Conservation (phyloP, 1,284 basidiomycete species). For the Cronartium quercuum region DNA sequence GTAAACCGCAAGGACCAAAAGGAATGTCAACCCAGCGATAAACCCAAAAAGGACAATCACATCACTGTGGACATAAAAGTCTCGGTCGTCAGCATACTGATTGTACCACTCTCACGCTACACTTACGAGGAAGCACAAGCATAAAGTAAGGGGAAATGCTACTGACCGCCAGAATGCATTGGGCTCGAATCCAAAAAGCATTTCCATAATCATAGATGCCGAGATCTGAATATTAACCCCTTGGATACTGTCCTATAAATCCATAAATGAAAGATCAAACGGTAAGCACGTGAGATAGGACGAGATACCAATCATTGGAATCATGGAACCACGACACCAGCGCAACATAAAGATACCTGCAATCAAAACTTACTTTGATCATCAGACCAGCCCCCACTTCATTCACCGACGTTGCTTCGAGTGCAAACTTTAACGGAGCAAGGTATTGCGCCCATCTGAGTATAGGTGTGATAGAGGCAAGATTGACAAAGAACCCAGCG, state of each 20-base stretch:
- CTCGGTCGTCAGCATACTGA: not conserved
- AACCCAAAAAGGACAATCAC: constrained; percentile 77
- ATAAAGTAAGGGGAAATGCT: not conserved
- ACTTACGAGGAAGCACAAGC: not conserved
- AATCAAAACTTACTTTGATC: constrained; percentile 55
- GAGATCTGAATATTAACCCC: constrained; percentile 74
- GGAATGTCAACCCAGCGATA: constrained; percentile 65
- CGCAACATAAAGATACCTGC: not conserved
- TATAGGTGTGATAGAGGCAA: constrained; percentile 69
- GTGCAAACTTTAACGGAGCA: constrained; percentile 59
- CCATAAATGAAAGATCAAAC: not conserved
- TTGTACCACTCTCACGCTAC: not conserved
- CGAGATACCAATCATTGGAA: not conserved
- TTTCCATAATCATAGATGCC: constrained; percentile 71
- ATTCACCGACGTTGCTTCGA: constrained; percentile 65
- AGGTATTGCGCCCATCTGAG: constrained; percentile 81
- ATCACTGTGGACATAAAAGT: constrained; percentile 52
- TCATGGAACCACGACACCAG: not conserved
- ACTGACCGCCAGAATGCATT: constrained; percentile 65
- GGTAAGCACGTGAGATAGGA: not conserved
- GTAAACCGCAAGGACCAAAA: constrained; percentile 67
- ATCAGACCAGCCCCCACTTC: constrained; percentile 78
- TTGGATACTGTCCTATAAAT: constrained; percentile 58
- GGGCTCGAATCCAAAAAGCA: constrained; percentile 72
- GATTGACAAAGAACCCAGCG: constrained; percentile 62